Base-by-base conservation (phyloP, 139 green algal genomes). In the Chlamydomonas schloesseri region DNA sequence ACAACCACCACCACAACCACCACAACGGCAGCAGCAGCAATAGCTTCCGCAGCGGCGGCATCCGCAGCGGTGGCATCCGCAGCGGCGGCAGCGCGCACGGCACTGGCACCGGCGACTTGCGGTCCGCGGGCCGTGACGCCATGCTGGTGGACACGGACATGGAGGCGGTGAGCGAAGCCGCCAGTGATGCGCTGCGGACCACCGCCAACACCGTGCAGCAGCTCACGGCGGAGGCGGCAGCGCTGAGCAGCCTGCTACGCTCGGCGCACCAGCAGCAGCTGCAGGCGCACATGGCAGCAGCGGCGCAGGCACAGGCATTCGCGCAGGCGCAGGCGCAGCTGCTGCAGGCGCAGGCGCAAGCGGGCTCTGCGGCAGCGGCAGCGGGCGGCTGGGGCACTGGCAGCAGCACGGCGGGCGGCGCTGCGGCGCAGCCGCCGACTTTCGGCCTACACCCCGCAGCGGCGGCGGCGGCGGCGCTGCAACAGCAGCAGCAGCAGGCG, bases 121-220 rank as follows among this genome's bases (percentile, higher is more conserved):
- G 58, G 57, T 50, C 29, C 9, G 21, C 55, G 46, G 31, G 62
- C 28, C 20, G 20, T 14, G 73, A 55, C 31, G 26, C 31, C 2
- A 13, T 9, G 71, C 2, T 36, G 42, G 24, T 8, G 6, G 42
- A 10, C 42, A 15, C 42, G 0, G 46, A 65, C 1, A n/a, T 24
- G 21, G 47, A 47, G 34, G 78, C 78, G 11, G 79, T 67, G 17
- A 67, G 64, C 0, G 65, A 84, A 46, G 67, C 65, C 23, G 79
- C 79, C 15, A 67, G 67, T 24, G 79, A 85, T 24, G 68, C 68
- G 79, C 79, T 85, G 29, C 79, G 79, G 21, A 76, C n/a, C 15
- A 77, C 79, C 6, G 79, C 79, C 42, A 85, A 37, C 67, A 85
- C 79, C 3, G 79, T 85, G 28, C 79, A 85, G 65, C 79, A 85